Conservation (phyloP, 2,329 filamentous ascomycete species). For the Plenodomus tracheiphilus region DNA sequence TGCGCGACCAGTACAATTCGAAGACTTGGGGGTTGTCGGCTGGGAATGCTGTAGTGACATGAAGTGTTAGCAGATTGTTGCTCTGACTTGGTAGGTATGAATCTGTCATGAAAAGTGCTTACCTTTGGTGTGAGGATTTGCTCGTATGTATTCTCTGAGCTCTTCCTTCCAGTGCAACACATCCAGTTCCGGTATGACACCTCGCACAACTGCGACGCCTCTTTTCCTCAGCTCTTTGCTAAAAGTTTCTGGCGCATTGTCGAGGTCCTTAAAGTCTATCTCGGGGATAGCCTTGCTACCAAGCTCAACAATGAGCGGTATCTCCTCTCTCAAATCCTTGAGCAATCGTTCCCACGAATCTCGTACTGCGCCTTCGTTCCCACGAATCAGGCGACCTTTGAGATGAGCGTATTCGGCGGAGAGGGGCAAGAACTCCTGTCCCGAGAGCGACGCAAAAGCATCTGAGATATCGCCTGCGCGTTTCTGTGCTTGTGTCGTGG, state of each 20-base stretch:
- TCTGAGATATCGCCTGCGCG: constrained; percentile 55
- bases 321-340: constrained; percentile 48
- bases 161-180: constrained; percentile 51
- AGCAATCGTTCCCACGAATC: constrained; percentile 54
- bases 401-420: constrained; percentile 51
- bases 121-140: constrained; percentile 52
- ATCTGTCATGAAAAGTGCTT: not conserved
- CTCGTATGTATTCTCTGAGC: constrained; percentile 49
- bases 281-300: constrained; percentile 51
- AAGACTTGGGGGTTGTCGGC: constrained; percentile 54
- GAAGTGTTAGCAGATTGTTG: not conserved
- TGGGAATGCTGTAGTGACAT: constrained; percentile 47
- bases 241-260: constrained; percentile 58
- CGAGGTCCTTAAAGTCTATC: constrained; percentile 53
- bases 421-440: constrained; percentile 50
- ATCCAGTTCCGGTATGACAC: constrained; percentile 50
- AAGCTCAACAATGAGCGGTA: constrained; percentile 48
- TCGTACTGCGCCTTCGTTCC: constrained; percentile 52
- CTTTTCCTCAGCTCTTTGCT: constrained; percentile 61
- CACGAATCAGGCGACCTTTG: constrained; percentile 50
- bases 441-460: constrained; percentile 54
- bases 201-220: constrained; percentile 53
- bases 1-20: constrained; percentile 55
- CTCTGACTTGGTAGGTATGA: no score
- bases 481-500: constrained; percentile 44